These are phyloP conservation scores for Curvularia eragrostidis DNA, from an alignment of 2,329 filamentous ascomycete species.

Conservation along the genomic window DNA sequence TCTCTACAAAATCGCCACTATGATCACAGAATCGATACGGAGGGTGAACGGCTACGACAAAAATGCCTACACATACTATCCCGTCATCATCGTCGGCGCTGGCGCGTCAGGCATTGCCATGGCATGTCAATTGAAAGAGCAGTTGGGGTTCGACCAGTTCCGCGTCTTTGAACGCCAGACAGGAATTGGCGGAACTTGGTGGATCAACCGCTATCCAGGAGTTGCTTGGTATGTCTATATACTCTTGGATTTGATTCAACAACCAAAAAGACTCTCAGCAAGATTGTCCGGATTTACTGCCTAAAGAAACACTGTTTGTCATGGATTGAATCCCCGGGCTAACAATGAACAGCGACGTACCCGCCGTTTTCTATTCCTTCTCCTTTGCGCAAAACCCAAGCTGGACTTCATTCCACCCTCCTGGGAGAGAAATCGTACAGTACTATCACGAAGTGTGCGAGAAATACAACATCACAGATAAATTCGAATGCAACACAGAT, in stretches of 20 bases:
- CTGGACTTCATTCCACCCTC: conserved; percentile 59
- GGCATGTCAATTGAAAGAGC: conserved; percentile 64
- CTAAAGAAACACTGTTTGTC: background rate
- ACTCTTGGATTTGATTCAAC: background rate
- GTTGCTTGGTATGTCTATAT: conserved; percentile 40
- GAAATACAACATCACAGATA: conserved; percentile 61
- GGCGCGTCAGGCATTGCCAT: conserved; percentile 69
- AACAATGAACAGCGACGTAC: conserved; percentile 50
- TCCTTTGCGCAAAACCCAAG: conserved; percentile 61
- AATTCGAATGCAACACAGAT: conserved; percentile 65
- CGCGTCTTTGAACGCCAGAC: conserved; percentile 66
- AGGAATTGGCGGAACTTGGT: conserved; percentile 70
- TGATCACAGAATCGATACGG: conserved; percentile 46
- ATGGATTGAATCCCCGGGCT: conserved; percentile 8
- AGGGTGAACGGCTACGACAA: conserved; percentile 49
- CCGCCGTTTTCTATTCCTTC: conserved; percentile 63
- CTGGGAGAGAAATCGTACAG: conserved; percentile 58
- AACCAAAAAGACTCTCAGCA: background rate
- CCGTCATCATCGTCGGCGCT: conserved; percentile 65
- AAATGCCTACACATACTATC: conserved; percentile 53
- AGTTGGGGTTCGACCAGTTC: conserved; percentile 65
- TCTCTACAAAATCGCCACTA: conserved; percentile 13
- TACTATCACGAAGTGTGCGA: conserved; percentile 63
- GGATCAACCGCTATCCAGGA: conserved; percentile 65
- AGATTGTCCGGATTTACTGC: background rate